A percentile compares a stretch with the other conserved stretches of the same genome.
Conservation (phyloP, 2,329 filamentous ascomycete species). For the Pseudopyricularia cyperi region DNA sequence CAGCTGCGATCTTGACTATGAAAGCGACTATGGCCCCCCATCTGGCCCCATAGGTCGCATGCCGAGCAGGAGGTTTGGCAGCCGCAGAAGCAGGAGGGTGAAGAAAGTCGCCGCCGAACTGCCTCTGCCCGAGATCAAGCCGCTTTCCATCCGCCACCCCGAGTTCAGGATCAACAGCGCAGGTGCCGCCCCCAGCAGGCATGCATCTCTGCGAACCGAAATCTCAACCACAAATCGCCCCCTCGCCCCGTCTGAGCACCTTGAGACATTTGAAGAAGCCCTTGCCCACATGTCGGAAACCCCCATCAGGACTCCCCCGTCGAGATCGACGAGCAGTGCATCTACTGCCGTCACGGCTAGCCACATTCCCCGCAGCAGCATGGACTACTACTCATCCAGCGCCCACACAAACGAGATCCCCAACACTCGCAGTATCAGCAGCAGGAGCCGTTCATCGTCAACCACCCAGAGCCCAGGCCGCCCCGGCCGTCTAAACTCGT, state of each 20-base stretch:
- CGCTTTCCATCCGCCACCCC: not conserved
- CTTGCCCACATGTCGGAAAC: not conserved
- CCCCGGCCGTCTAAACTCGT: not conserved
- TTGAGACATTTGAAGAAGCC: not conserved
- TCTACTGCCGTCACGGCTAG: not conserved
- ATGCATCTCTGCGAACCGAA: not conserved
- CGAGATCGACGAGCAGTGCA: not conserved
- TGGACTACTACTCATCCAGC: not conserved
- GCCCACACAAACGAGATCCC: not conserved
- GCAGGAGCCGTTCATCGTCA: not conserved
- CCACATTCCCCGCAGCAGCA: not conserved
- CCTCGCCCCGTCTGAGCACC: not conserved
- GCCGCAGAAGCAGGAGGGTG: not conserved
- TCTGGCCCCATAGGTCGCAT: not conserved
- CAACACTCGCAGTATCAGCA: not conserved
- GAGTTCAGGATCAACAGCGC: not conserved
- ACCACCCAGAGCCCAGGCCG: not conserved
- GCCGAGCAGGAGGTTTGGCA: constrained; percentile 2
- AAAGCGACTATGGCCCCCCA: constrained; percentile 1
- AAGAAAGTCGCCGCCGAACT: not conserved
- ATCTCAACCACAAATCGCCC: not conserved
- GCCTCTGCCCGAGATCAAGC: not conserved
- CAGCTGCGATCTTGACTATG: not conserved
- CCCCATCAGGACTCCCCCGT: not conserved
- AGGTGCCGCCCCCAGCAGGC: not conserved